These are phyloP conservation scores for Euphrasia confusa DNA, from an alignment of 257 asterid genomes.

Conservation along the genomic window DNA sequence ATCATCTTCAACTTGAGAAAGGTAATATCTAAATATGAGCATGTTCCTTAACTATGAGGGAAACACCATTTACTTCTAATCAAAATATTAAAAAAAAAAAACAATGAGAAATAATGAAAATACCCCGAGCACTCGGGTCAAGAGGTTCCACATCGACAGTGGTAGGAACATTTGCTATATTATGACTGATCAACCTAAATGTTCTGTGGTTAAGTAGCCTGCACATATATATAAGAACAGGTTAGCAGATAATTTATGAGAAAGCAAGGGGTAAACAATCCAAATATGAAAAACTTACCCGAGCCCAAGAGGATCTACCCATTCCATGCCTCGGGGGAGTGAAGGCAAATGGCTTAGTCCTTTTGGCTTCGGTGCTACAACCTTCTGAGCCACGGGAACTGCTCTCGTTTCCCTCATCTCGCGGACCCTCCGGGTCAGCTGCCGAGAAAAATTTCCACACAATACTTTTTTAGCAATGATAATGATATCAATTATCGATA, in stretches of 20 bases:
- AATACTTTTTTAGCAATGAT: conserved; percentile 8
- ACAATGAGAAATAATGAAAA: conserved; percentile 23
- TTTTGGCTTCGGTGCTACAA: conserved; percentile 53
- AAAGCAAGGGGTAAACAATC: conserved; percentile 10
- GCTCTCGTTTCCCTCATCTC: conserved; percentile 93
- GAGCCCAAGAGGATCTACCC: conserved; percentile 95
- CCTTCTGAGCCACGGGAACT: conserved; percentile 51
- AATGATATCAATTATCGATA: conserved; percentile 3
- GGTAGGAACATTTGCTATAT: conserved; percentile 50
- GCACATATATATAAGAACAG: conserved; percentile 28
- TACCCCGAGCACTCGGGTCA: conserved; percentile 76
- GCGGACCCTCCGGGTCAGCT: conserved; percentile 86
- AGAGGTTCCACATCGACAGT: conserved; percentile 57
- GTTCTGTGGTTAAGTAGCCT: conserved; percentile 90
- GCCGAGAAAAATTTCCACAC: conserved; percentile 30
- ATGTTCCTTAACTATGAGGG: conserved; percentile 12
- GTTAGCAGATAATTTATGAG: conserved; percentile 24
- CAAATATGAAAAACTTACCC: conserved; percentile 49
- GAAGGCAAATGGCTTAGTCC: conserved; percentile 67
- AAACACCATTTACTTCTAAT: conserved; percentile 20
- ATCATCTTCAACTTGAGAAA: conserved; percentile 16
- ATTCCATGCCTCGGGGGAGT: conserved; percentile 97
- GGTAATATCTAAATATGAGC: conserved; percentile 11
- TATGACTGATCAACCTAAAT: conserved; percentile 77
- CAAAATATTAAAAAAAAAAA: conserved; percentile 15